phyloP scores from a whole-genome alignment of 1,139 yeast species.

The Suhomyces coccinellae region DNA sequence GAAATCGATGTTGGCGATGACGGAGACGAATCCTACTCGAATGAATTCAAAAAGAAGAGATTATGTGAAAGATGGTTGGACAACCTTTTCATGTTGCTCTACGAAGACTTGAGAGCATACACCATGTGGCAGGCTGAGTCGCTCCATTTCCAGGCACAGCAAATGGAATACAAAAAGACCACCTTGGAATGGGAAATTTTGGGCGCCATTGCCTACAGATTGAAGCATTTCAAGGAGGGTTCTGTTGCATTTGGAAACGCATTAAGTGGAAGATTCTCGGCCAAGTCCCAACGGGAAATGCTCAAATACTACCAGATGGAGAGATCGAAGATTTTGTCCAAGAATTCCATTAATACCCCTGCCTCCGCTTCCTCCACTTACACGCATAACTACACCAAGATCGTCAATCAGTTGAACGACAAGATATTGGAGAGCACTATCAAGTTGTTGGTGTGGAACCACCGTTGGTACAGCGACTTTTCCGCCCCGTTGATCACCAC shows the following conservation, averaged over 20 bases:
- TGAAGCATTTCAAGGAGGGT: conserved; percentile 79
- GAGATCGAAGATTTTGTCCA: conserved; percentile 36
- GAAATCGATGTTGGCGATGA: conserved; percentile 14
- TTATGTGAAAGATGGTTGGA: conserved; percentile 96
- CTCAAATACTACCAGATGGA: conserved; percentile 62
- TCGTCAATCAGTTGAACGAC: conserved; percentile 53
- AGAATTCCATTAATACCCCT: conserved; percentile 27
- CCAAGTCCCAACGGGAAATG: conserved; percentile 75
- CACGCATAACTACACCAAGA: conserved; percentile 39
- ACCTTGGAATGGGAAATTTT: conserved; percentile 93
- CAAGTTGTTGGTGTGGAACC: conserved; percentile 88
- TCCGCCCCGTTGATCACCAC: conserved; percentile 63
- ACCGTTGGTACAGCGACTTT: conserved; percentile 94
- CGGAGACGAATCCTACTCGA: conserved; percentile 25
- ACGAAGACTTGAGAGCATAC: conserved; percentile 84
- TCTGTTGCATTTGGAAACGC: conserved; percentile 82
- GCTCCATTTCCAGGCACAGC: conserved; percentile 64
- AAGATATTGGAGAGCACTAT: conserved; percentile 70
- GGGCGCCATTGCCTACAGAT: conserved; percentile 77
- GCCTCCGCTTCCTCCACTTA: conserved; percentile 15
- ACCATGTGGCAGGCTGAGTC: conserved; percentile 90
- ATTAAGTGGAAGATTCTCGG: conserved; percentile 73
- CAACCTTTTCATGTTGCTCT: conserved; percentile 78
- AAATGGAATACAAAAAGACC: conserved; percentile 71
- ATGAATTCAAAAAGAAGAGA: conserved; percentile 67